These are phyloP conservation scores for Termitomyces titanicus DNA, from an alignment of 768 basidiomycete genomes.

Conservation along the genomic window DNA sequence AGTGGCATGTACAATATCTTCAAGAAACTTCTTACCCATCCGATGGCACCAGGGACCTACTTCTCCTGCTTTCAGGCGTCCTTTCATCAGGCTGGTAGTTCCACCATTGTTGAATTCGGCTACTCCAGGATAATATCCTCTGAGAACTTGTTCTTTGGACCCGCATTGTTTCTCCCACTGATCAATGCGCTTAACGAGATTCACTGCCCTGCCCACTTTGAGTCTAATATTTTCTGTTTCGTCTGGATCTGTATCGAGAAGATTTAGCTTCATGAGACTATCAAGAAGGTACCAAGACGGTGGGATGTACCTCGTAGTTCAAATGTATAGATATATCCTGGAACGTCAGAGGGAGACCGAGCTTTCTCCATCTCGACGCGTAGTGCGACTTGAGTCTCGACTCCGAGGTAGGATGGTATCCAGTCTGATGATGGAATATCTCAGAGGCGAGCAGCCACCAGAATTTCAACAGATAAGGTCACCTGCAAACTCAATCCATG, in stretches of 20 bases:
- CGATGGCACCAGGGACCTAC: conserved; percentile 69
- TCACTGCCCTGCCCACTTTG: conserved; percentile 78
- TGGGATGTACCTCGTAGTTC: conserved; percentile 61
- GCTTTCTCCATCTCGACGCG: conserved; percentile 45
- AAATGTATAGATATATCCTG: conserved; percentile 81
- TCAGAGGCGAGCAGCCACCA: background rate
- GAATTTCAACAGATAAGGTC: conserved; percentile 7
- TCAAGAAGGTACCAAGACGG: background rate
- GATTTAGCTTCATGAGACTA: background rate
- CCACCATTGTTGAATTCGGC: conserved; percentile 34
- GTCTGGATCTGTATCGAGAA: conserved; percentile 15
- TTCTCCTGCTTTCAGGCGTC: conserved; percentile 57
- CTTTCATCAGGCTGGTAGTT: conserved; percentile 55
- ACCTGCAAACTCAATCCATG: conserved; percentile 61
- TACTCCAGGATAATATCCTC: conserved; percentile 70
- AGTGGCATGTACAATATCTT: background rate
- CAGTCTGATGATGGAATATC: conserved; percentile 46
- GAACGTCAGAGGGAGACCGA: conserved; percentile 51
- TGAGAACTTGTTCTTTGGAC: conserved; percentile 68
- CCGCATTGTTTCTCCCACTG: conserved; percentile 83
- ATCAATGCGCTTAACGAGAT: conserved; percentile 67
- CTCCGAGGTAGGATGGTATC: conserved; percentile 63
- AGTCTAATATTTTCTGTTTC: conserved; percentile 47
- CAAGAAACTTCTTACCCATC: conserved; percentile 33
- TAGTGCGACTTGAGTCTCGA: conserved; percentile 54